Evolutionary conservation across 2,329 filamentous ascomycete genomes (phyloP).

Genomic region (Aspergillus cejpii): DNA sequence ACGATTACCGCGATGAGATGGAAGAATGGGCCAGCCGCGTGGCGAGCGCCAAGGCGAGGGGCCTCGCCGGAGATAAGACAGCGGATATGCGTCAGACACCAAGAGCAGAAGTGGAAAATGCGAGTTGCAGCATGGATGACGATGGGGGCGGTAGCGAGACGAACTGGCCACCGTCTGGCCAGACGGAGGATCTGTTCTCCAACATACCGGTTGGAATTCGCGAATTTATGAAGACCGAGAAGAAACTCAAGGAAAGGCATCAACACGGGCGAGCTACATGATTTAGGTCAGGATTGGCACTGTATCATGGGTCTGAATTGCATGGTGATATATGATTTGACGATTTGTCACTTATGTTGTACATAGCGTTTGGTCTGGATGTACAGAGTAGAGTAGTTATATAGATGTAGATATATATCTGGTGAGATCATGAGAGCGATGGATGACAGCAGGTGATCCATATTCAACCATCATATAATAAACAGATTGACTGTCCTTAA

Average conservation of each 20-base stretch:
- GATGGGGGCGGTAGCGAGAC: conserved; percentile 69
- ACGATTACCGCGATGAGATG: conserved; percentile 81
- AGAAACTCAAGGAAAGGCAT: conserved; percentile 74
- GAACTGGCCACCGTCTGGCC: conserved; percentile 52
- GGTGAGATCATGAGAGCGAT: too few species aligned
- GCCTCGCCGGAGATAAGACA: conserved; percentile 20
- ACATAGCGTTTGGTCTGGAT: background rate
- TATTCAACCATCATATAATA: too few species aligned
- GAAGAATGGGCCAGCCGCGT: conserved; percentile 73
- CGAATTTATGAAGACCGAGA: conserved; percentile 97
- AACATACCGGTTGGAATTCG: conserved; percentile 84
- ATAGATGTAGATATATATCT: background rate
- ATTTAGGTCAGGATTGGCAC: conserved; percentile 8
- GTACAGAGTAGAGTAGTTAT: background rate
- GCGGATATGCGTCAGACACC: conserved; percentile 28
- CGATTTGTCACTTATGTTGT: background rate
- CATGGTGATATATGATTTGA: background rate
- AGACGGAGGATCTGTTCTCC: conserved; percentile 60
- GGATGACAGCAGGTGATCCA: too few species aligned
- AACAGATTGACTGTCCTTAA: too few species aligned
- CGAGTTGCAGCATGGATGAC: conserved; percentile 63
- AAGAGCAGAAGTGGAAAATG: conserved; percentile 42
- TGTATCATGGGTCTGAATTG: background rate
- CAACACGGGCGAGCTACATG: conserved; percentile 44
- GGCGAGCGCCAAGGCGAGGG: conserved; percentile 51